These are phyloP conservation scores for Clonostachys rhizophaga DNA, from an alignment of 2,329 filamentous ascomycete species.

Conservation along the genomic window DNA sequence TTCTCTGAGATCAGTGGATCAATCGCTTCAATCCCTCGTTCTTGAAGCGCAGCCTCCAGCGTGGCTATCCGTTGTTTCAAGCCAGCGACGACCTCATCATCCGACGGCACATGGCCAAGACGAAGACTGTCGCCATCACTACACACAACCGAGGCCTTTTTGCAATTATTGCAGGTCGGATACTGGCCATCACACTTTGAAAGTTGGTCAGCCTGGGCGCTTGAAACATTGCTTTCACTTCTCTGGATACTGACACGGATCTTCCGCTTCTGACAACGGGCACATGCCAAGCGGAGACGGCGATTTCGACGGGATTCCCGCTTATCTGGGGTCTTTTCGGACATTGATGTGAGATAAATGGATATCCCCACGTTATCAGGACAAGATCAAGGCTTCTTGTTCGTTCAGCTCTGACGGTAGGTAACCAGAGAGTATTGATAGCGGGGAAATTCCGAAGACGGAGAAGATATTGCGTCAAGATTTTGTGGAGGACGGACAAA, in stretches of 20 bases:
- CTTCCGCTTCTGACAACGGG: slow-evolving; percentile 41
- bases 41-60: slow-evolving; percentile 7
- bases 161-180: slow-evolving; percentile 35
- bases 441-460: too few species aligned
- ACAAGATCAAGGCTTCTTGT: too few species aligned
- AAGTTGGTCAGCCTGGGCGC: background rate
- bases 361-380: too few species aligned
- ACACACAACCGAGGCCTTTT: slow-evolving; percentile 32
- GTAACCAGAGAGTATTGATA: too few species aligned
- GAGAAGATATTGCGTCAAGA: too few species aligned
- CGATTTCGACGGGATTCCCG: slow-evolving; percentile 12
- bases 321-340: too few species aligned
- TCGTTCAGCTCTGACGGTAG: too few species aligned
- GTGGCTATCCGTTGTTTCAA: background rate
- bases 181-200: slow-evolving; percentile 36
- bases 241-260: slow-evolving; percentile 30
- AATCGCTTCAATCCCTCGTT: slow-evolving; percentile 30
- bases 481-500: too few species aligned
- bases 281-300: slow-evolving; percentile 19
- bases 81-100: slow-evolving; percentile 19
- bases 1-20: slow-evolving; percentile 36
- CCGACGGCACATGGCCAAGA: slow-evolving; percentile 29
- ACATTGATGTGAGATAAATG: too few species aligned
- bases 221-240: background rate
- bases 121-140: slow-evolving; percentile 35